A percentile compares a stretch with the other conserved stretches of the same genome.
Conservation (phyloP, 139 green algal species). For the Volvox africanus region DNA sequence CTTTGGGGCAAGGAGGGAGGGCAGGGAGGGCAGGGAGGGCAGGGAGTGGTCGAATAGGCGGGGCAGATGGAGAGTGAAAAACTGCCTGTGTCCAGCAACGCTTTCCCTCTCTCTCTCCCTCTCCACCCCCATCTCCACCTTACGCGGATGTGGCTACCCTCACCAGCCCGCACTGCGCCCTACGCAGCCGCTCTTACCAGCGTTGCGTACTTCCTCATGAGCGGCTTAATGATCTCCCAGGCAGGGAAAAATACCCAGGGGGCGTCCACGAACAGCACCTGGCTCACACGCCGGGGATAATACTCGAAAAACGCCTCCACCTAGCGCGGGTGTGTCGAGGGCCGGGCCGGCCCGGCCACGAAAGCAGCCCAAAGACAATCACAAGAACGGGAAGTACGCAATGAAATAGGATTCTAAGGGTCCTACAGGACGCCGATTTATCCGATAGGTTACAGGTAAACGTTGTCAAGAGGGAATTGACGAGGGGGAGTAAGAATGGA, state of each 20-base stretch:
- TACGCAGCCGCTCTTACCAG: conserved; percentile 52
- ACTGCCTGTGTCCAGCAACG: background rate
- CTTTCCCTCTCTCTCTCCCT: background rate
- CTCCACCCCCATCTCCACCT: background rate
- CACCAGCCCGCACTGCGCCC: background rate
- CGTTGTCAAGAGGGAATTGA: too few species aligned
- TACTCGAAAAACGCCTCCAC: conserved; percentile 95
- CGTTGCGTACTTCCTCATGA: conserved; percentile 84
- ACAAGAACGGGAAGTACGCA: too few species aligned
- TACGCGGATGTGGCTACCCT: too few species aligned
- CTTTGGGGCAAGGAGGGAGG: conserved; percentile 21
- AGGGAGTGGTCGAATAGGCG: background rate
- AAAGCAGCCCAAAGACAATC: too few species aligned
- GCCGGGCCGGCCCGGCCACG: too few species aligned
- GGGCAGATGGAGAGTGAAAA: background rate
- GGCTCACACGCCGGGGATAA: conserved; percentile 89
- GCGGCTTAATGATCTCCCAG: conserved; percentile 91
- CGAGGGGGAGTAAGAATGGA: too few species aligned
- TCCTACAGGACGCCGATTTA: too few species aligned
- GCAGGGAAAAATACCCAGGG: conserved; percentile 93
- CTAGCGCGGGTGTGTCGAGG: conserved; percentile 39
- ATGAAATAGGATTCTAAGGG: too few species aligned
- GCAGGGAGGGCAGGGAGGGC: too few species aligned
- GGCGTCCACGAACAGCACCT: conserved; percentile 95
- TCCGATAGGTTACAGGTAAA: too few species aligned